Evolutionary conservation across 164 flowering plant genomes (phyloP), one percentile per base, ranked within the genome.

Genomic region (Vitis labrusca): DNA sequence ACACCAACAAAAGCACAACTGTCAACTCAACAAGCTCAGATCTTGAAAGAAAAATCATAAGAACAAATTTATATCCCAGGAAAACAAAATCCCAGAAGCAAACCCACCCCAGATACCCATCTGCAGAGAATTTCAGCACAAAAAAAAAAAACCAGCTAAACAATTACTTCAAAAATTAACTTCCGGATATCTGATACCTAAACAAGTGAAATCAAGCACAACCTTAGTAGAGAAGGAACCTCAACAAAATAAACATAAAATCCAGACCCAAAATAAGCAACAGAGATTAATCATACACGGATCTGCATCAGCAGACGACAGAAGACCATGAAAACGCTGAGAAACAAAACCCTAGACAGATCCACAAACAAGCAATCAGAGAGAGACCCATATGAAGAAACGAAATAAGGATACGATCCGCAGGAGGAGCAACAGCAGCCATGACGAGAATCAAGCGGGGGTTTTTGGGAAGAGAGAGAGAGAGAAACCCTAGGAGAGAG

Each of bases 401-500:
- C 2, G 14, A 0, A 32, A 16, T 15, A 76, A 82, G 85, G 83
- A 83, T 83, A 83, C 83, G 80, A 66, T 83, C 83, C 12, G 83
- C 71, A 32, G 83, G 53, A 11, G 83, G 77, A 73, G 81, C 75
- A 54, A 77, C 79, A n/a, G 78, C 56, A 19, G 85, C 77, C 85
- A 82, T 82, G 71, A 13, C 14, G 49, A 54, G 64, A 66, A 58
- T 10, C 3, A 50, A 53, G 19, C 15, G 9, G 51, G 65, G 65
- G 49, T 44, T 47, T 47, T n/a, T 12, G 51, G 8, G 6, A 32
- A 63, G 37, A 30, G 32, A 37, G 59, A 51, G 19, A 51, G 12
- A 5, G 72, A 29, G 66, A 51, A 55, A 16, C n/a, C 50, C 50
- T 63, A 16, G 32, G 67, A 23, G 67, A 52, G 60, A 32, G 66